Percentiles rank a stretch among this genome's conserved stretches.
Evolutionary conservation across 2,329 filamentous ascomycete genomes (phyloP).

Genomic region (Trichoderma simmonsii): DNA sequence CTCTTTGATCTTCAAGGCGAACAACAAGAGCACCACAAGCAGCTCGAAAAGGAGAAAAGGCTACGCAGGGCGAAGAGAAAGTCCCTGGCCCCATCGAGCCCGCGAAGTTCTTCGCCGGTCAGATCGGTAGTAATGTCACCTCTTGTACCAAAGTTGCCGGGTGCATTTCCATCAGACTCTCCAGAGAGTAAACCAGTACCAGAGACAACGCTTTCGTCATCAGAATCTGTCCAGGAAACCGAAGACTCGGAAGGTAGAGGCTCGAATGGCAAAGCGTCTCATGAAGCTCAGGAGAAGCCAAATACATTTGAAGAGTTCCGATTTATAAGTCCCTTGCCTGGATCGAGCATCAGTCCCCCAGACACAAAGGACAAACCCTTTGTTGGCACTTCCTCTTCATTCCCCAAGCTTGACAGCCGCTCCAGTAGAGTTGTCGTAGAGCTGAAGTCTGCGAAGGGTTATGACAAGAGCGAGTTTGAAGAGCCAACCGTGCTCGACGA

Average conservation of each 20-base stretch:
- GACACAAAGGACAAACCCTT: background rate
- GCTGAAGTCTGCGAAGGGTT: background rate
- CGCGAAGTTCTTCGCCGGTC: constrained; percentile 11
- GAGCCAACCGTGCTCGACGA: background rate
- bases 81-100: constrained; percentile 1
- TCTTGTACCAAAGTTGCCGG: constrained; percentile 8
- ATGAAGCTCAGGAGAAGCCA: background rate
- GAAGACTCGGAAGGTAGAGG: background rate
- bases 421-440: constrained; percentile 13
- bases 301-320: background rate
- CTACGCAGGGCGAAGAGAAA: constrained; percentile 28
- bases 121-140: background rate
- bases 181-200: background rate
- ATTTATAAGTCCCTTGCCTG: background rate
- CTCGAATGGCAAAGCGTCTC: background rate
- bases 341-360: background rate
- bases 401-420: background rate
- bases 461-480: constrained; percentile 8
- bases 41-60: constrained; percentile 37
- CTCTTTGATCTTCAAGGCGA: constrained; percentile 61
- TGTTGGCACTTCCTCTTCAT: background rate
- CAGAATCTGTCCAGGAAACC: background rate
- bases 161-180: constrained; percentile 14
- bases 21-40: constrained; percentile 48
- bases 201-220: background rate